These are phyloP conservation scores for Umbelopsis vinacea DNA, from an alignment of 192 early-diverging fungal genomes.

Conservation along the genomic window DNA sequence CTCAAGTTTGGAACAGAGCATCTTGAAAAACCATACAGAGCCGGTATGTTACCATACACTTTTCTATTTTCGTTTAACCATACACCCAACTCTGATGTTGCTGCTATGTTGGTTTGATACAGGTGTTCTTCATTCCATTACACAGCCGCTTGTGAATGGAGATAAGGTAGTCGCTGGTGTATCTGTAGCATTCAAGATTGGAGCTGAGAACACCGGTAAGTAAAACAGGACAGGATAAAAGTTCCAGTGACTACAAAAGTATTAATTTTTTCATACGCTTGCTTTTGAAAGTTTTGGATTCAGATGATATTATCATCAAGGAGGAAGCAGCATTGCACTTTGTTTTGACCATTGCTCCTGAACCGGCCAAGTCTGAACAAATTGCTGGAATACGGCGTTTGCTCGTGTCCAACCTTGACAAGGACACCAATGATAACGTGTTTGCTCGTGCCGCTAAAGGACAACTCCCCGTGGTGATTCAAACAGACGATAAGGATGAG, in stretches of 20 bases:
- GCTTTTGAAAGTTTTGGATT: conserved; percentile 26
- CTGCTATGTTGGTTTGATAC: not conserved
- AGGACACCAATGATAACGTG: conserved; percentile 31
- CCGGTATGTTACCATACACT: conserved; percentile 36
- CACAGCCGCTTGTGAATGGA: conserved; percentile 49
- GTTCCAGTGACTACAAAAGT: conserved; percentile 14
- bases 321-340: conserved; percentile 65
- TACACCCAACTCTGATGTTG: too few relatives aligned
- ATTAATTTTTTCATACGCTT: not conserved
- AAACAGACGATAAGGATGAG: conserved; percentile 62
- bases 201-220: conserved; percentile 56
- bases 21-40: conserved; percentile 58
- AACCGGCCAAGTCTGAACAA: conserved; percentile 56
- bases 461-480: conserved; percentile 53
- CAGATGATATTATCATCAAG: conserved; percentile 49
- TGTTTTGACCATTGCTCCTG: conserved; percentile 36
- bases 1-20: conserved; percentile 64
- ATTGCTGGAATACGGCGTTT: conserved; percentile 51
- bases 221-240: not conserved
- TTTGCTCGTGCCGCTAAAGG: conserved; percentile 51
- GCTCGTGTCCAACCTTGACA: conserved; percentile 38
- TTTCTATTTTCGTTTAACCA: not conserved
- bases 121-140: conserved; percentile 61
- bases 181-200: conserved; percentile 67
- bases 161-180: conserved; percentile 60